These are phyloP conservation scores for Circinella umbellata DNA, from an alignment of 371 early-diverging fungal genomes.

Conservation along the genomic window DNA sequence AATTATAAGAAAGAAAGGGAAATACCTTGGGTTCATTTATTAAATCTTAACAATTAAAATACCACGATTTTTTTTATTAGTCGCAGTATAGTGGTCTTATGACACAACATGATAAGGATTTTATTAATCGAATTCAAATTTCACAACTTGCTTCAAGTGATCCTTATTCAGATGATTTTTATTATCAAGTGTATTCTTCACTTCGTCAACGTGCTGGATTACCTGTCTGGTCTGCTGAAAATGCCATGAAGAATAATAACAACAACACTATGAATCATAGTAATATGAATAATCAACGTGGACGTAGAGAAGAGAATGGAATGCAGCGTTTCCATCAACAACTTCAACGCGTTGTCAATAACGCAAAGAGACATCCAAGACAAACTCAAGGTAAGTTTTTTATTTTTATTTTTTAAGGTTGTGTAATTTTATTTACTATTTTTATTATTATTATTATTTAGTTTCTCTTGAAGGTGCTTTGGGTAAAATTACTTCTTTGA, in stretches of 20 bases:
- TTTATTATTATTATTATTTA: constrained; percentile 14
- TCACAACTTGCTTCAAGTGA: constrained; percentile 91
- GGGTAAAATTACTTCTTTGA: constrained; percentile 89
- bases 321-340: constrained; percentile 90
- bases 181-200: constrained; percentile 88
- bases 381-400: constrained; percentile 59
- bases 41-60: too few species aligned
- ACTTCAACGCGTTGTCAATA: constrained; percentile 90
- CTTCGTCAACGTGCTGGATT: constrained; percentile 67
- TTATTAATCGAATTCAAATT: constrained; percentile 90
- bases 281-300: too few species aligned
- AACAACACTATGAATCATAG: too few species aligned
- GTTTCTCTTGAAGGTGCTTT: constrained; percentile 94
- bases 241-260: constrained; percentile 12
- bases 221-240: constrained; percentile 39
- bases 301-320: constrained; percentile 58
- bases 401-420: neutral
- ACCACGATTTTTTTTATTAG: too few species aligned
- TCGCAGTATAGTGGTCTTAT: constrained; percentile 85
- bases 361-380: constrained; percentile 87
- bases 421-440: neutral
- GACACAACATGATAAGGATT: constrained; percentile 92
- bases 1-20: constrained; percentile 1
- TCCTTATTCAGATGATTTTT: constrained; percentile 92
- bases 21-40: too few species aligned